phyloP scores from a whole-genome alignment of 371 early-diverging fungal species.

The Mucor ambiguus region DNA sequence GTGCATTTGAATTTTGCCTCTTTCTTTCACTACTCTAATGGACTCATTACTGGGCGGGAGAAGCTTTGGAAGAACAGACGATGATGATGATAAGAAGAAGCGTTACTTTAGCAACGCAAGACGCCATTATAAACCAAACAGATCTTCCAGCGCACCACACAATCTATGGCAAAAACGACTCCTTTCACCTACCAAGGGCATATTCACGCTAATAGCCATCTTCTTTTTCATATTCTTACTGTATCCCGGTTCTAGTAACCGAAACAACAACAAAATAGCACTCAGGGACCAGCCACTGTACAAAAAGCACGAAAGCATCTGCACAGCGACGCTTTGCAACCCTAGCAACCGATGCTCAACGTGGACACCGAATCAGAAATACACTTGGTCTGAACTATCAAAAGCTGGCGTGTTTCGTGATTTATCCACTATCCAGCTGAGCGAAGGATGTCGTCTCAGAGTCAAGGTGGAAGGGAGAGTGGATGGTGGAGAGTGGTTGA shows the following conservation, averaged over 20 bases:
- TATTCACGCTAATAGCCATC: conserved; percentile 4
- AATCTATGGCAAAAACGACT: background rate
- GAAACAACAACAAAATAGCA: background rate
- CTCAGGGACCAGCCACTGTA: conserved; percentile 25
- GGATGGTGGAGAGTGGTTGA: conserved; percentile 30
- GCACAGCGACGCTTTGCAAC: conserved; percentile 31
- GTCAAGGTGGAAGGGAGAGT: conserved; percentile 26
- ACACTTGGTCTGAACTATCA: conserved; percentile 26
- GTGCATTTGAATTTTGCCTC: background rate
- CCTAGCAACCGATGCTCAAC: conserved; percentile 30
- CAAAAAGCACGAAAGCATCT: conserved; percentile 12
- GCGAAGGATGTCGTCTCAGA: conserved; percentile 35
- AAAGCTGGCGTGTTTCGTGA: conserved; percentile 39
- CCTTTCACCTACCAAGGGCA: background rate
- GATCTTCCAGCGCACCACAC: background rate
- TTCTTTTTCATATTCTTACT: conserved; percentile 1
- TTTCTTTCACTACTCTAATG: background rate
- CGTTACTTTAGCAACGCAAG: conserved; percentile 6
- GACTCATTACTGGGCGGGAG: background rate
- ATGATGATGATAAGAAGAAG: conserved; percentile 14
- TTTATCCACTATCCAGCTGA: conserved; percentile 34
- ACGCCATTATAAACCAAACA: conserved; percentile 6
- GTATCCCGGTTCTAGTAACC: background rate
- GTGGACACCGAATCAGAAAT: conserved; percentile 24
- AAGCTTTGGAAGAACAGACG: background rate